phyloP scores from a whole-genome alignment of 1,284 basidiomycete genomes.

The Xanthoconium separans region DNA sequence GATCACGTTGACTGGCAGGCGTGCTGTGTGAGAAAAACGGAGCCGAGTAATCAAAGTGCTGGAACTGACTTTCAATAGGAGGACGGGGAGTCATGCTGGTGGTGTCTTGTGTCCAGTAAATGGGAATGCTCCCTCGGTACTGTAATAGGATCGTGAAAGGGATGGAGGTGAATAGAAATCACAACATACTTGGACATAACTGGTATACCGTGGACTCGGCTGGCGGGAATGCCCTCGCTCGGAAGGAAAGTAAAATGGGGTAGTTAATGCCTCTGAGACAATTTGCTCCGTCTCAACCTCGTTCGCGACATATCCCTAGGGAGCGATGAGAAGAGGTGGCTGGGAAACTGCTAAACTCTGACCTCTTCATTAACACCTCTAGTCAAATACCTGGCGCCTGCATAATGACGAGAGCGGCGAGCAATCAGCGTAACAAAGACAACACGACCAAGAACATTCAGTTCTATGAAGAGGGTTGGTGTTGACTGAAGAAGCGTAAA shows the following conservation, averaged over 20 bases:
- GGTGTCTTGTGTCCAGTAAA: constrained; percentile 95
- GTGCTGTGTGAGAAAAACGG: constrained; percentile 1
- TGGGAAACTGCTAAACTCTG: not conserved
- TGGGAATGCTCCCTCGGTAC: constrained; percentile 93
- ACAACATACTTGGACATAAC: constrained; percentile 77
- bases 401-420: constrained; percentile 91
- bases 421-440: constrained; percentile 95
- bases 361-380: constrained; percentile 93
- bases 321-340: not conserved
- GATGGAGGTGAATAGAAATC: not conserved
- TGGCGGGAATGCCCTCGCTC: constrained; percentile 41
- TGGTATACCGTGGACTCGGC: constrained; percentile 86
- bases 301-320: constrained; percentile 94
- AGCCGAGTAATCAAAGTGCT: not conserved
- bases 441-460: constrained; percentile 88
- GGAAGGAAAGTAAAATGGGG: constrained; percentile 78
- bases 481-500: not conserved
- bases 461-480: constrained; percentile 52
- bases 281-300: constrained; percentile 99
- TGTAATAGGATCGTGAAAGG: constrained; percentile 33
- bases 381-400: constrained; percentile 94
- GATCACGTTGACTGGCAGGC: constrained; percentile 76
- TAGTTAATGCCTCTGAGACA: constrained; percentile 91
- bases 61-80: constrained; percentile 85
- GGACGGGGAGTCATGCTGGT: constrained; percentile 90